Evolutionary conservation across 495 filamentous ascomycete species (phyloP), one percentile per base, ranked within the genome.

Genomic region (Usnea hakonensis): DNA sequence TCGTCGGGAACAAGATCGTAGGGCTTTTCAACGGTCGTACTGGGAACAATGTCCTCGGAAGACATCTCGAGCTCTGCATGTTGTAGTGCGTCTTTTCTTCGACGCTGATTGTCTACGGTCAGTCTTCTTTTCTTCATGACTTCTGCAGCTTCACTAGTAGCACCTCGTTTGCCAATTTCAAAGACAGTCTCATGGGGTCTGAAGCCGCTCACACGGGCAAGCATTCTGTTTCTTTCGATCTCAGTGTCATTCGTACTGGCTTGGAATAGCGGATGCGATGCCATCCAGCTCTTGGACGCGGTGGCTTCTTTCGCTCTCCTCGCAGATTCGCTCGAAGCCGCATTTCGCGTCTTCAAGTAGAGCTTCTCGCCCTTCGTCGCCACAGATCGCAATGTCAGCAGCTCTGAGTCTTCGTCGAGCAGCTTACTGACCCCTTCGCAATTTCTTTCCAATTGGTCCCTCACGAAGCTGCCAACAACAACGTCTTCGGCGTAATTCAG

Each of bases 141-240:
- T 52, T 95, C 89, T 11, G 88, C 89, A 13, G 90, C 83, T 68
- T 89, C 90, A 60, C 78, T 76, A 50, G 67, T 70, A 37, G 69
- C 73, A 33, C 76, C 81, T 61, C 84, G 79, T 60, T 87, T 85
- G 4, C 91, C 88, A 64, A 95, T 85, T 71, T 99, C 94, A 68
- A 99, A 97, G 28, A 99, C 86, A 0, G 94, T 96, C 69, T 99
- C 95, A 55, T 85, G 80, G 1, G 94, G 94, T 67, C 91, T 82
- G 76, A 92, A 97, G 3, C 85, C 85, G 66, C 89, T 89, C 54
- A 99, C 87, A 33, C 85, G 84, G 43, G 87, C 87, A 5, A 99
- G 79, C 86, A 99, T 93, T 58, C 85, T 85, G 41, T 90, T 85
- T 9, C 93, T 83, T 64, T 88, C 87, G 30, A 81, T 78, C 67